phyloP scores from a whole-genome alignment of 2,329 filamentous ascomycete genomes.

The Xylaria multiplex region DNA sequence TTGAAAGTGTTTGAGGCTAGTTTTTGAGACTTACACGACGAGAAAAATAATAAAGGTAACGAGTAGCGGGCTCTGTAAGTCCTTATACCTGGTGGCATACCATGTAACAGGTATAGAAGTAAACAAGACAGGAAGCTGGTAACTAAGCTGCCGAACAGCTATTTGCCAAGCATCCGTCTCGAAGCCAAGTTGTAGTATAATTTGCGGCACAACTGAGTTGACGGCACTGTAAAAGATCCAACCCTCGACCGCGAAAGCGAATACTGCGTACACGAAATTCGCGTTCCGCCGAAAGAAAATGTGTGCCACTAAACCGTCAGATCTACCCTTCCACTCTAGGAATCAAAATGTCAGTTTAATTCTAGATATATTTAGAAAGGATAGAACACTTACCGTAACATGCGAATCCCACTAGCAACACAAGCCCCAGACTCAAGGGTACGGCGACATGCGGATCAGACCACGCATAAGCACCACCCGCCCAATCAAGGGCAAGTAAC shows the following conservation, averaged over 20 bases:
- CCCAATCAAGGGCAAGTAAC: constrained; percentile 59
- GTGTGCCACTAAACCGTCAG: constrained; percentile 65
- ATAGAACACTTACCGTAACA: constrained; percentile 51
- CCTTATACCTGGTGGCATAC: constrained; percentile 61
- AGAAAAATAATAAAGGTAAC: constrained; percentile 60
- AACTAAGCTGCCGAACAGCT: constrained; percentile 59
- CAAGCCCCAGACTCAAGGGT: constrained; percentile 55
- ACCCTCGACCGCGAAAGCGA: constrained; percentile 67
- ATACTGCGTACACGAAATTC: constrained; percentile 65
- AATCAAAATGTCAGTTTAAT: background rate
- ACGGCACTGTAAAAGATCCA: constrained; percentile 68
- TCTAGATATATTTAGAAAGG: background rate
- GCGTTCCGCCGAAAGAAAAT: constrained; percentile 64
- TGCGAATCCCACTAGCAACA: constrained; percentile 53
- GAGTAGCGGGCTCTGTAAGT: constrained; percentile 59
- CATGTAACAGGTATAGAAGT: constrained; percentile 55
- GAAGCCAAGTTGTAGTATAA: constrained; percentile 61
- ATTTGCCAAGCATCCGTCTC: constrained; percentile 59
- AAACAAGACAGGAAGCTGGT: constrained; percentile 53
- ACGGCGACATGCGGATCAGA: constrained; percentile 54
- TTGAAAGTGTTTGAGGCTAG: constrained; percentile 39
- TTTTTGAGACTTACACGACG: constrained; percentile 52
- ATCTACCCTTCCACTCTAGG: constrained; percentile 64
- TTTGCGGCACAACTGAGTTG: constrained; percentile 61
- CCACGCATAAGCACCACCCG: constrained; percentile 55